Evolutionary conservation across 1,284 basidiomycete genomes (phyloP).

Genomic region (Cystobasidiaceae sp.): DNA sequence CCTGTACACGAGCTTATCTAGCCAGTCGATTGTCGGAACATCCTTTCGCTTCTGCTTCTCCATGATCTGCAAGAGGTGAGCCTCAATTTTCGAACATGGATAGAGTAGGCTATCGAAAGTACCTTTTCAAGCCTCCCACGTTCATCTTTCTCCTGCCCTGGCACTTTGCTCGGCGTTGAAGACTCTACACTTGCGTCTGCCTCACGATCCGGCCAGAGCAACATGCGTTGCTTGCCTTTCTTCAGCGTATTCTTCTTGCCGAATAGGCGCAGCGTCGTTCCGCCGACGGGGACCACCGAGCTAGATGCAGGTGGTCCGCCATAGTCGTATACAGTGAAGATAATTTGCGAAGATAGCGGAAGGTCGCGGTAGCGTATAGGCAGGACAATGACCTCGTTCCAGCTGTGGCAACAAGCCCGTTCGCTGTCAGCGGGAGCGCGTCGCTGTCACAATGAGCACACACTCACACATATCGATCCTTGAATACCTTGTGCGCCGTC

Average conservation of each 20-base stretch:
- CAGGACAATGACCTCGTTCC: conserved; percentile 90
- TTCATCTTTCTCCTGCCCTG: conserved; percentile 63
- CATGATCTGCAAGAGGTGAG: conserved; percentile 71
- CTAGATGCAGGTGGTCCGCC: conserved; percentile 62
- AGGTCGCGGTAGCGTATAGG: conserved; percentile 88
- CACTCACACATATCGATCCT: conserved; percentile 62
- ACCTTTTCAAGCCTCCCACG: conserved; percentile 93
- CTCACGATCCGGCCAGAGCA: conserved; percentile 73
- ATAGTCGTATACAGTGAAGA: conserved; percentile 93
- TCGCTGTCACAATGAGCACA: background rate
- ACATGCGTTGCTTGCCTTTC: conserved; percentile 81
- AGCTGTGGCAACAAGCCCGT: conserved; percentile 57
- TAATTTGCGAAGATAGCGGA: conserved; percentile 77
- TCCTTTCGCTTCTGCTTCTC: conserved; percentile 95
- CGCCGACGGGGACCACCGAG: conserved; percentile 60
- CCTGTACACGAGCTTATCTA: conserved; percentile 85
- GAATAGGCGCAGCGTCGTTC: conserved; percentile 82
- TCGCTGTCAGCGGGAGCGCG: background rate
- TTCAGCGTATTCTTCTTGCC: conserved; percentile 85
- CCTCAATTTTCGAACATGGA: too few species aligned
- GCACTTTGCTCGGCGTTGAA: conserved; percentile 78
- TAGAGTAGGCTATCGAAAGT: background rate
- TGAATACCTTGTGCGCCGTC: conserved; percentile 89
- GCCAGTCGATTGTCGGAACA: conserved; percentile 89
- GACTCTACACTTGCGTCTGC: conserved; percentile 79